phyloP scores from a whole-genome alignment of 148 eudicot genomes.

The Silene latifolia region DNA sequence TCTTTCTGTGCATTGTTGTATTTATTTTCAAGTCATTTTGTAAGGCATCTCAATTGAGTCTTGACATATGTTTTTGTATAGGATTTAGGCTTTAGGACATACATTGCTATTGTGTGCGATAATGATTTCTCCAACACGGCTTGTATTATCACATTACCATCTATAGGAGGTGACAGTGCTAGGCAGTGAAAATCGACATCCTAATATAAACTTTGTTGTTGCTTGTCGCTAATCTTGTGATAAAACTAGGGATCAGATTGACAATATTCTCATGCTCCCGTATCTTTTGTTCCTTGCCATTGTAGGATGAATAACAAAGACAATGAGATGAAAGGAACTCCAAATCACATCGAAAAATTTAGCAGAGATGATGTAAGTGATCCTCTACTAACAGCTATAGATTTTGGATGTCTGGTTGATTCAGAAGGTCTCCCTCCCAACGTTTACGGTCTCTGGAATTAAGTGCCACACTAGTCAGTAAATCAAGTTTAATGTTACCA shows the following conservation, averaged over 20 bases:
- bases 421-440: not conserved
- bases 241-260: not conserved
- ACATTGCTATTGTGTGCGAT: no score
- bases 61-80: no score
- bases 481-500: not conserved
- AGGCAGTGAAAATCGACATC: no score
- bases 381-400: not conserved
- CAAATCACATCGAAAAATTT: slow-evolving; percentile 29
- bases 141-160: no score
- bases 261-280: slow-evolving; percentile 8
- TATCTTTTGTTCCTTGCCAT: slow-evolving; percentile 7
- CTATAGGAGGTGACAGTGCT: no score
- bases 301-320: slow-evolving; percentile 53
- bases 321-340: slow-evolving; percentile 19
- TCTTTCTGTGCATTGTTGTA: no score
- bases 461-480: not conserved
- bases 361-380: slow-evolving; percentile 24
- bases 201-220: no score
- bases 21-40: no score
- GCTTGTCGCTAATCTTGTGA: no score
- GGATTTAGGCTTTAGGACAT: no score
- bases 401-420: not conserved
- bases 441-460: not conserved
- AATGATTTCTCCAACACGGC: no score
- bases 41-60: no score